These are phyloP conservation scores for Phaeophleospora eucalypticola DNA, from an alignment of 2,329 filamentous ascomycete species.

Conservation along the genomic window DNA sequence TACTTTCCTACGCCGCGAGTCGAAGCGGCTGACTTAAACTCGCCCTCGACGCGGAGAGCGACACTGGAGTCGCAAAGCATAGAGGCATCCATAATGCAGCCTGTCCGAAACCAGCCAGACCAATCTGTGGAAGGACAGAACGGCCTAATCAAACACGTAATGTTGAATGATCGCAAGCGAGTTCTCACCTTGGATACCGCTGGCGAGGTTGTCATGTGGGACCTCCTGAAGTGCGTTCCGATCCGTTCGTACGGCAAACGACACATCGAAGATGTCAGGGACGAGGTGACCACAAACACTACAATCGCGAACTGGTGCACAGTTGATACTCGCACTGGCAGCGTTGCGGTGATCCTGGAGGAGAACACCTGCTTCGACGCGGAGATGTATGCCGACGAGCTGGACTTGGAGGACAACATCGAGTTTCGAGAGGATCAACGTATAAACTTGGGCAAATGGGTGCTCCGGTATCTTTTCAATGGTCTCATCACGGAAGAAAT, in stretches of 20 bases:
- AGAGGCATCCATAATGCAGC: slow-evolving; percentile 31
- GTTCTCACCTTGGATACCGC: slow-evolving; percentile 91
- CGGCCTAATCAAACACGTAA: slow-evolving; percentile 85
- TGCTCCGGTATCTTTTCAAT: slow-evolving; percentile 85
- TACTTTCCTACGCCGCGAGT: slow-evolving; percentile 56
- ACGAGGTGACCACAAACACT: slow-evolving; percentile 79
- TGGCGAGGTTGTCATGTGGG: slow-evolving; percentile 92
- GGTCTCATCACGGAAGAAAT: slow-evolving; percentile 88
- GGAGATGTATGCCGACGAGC: slow-evolving; percentile 92
- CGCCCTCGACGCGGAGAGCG: slow-evolving; percentile 52
- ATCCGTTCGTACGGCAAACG: slow-evolving; percentile 91
- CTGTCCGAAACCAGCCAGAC: slow-evolving; percentile 44
- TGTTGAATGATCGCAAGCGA: slow-evolving; percentile 84
- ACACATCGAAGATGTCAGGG: slow-evolving; percentile 87
- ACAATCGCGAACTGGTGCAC: slow-evolving; percentile 95
- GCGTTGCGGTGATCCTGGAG: slow-evolving; percentile 83
- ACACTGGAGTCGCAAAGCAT: slow-evolving; percentile 39
- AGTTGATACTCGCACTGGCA: slow-evolving; percentile 88
- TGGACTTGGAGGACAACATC: slow-evolving; percentile 66
- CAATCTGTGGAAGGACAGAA: slow-evolving; percentile 82
- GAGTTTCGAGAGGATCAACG: slow-evolving; percentile 90
- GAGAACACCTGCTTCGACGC: slow-evolving; percentile 96
- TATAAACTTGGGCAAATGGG: slow-evolving; percentile 96
- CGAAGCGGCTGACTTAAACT: slow-evolving; percentile 3
- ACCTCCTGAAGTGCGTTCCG: slow-evolving; percentile 81